phyloP scores from a whole-genome alignment of 2,329 filamentous ascomycete species.

The Myriosclerotinia duriaeana region DNA sequence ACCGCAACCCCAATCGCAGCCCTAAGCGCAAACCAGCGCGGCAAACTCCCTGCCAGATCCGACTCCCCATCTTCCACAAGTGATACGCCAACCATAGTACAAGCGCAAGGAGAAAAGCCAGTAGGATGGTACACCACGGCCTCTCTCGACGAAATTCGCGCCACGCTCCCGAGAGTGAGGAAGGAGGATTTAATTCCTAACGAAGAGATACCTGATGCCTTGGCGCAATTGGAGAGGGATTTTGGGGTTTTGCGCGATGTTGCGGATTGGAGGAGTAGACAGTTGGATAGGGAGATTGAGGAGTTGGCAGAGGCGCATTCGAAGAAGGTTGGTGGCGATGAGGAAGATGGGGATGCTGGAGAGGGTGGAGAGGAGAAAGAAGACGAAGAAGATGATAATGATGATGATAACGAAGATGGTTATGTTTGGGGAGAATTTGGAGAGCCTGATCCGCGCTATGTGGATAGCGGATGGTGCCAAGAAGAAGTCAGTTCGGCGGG shows the following conservation, averaged over 20 bases:
- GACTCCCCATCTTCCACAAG: neutral
- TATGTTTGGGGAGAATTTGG: neutral
- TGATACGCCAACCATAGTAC: neutral
- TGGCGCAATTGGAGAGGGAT: neutral
- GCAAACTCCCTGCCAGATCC: neutral
- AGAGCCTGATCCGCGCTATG: neutral
- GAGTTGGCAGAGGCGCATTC: neutral
- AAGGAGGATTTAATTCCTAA: neutral
- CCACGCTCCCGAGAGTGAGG: neutral
- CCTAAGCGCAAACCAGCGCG: neutral
- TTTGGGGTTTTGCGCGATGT: neutral
- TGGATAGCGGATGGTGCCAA: conserved; percentile 3
- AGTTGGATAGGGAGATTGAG: neutral
- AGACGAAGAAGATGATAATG: too few species aligned
- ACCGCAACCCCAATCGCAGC: neutral
- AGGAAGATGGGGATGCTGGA: neutral
- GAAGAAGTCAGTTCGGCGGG: neutral
- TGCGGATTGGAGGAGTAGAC: neutral
- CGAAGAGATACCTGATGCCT: neutral
- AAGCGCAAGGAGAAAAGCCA: neutral
- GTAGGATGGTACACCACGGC: neutral
- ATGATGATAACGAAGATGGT: neutral
- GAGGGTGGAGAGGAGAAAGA: neutral
- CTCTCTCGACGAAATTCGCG: neutral
- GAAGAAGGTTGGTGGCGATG: neutral